Conservation (phyloP, 2,329 filamentous ascomycete species). For the Macrophomina tecta region DNA sequence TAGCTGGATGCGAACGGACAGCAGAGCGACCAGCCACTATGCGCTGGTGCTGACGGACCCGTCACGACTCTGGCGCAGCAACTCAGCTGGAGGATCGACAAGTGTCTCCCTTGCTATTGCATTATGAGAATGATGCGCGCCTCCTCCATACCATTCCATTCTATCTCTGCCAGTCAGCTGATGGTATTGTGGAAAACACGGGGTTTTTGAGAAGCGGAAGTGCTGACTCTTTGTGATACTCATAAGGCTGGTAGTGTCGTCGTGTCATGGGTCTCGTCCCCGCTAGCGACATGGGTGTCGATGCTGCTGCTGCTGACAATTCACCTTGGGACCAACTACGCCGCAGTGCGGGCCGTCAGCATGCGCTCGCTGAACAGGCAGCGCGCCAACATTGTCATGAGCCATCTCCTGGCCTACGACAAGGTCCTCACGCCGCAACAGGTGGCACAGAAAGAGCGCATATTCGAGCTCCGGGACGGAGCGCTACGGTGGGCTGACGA, state of each 20-base stretch:
- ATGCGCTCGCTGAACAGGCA: conserved; percentile 88
- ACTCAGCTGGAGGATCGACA: neutral
- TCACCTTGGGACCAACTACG: conserved; percentile 85
- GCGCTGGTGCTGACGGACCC: neutral
- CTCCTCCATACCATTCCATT: neutral
- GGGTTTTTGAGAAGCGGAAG: conserved; percentile 18
- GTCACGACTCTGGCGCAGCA: conserved; percentile 1
- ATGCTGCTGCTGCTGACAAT: conserved; percentile 74
- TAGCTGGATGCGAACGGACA: neutral
- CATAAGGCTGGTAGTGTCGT: conserved; percentile 74
- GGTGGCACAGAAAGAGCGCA: conserved; percentile 64
- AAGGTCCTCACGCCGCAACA: conserved; percentile 67
- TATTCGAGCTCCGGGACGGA: conserved; percentile 65
- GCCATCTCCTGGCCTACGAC: conserved; percentile 54
- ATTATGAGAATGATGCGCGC: neutral
- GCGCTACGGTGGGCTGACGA: conserved; percentile 64
- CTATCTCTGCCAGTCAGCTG: conserved; percentile 21
- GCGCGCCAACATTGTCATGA: conserved; percentile 78
- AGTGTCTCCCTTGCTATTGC: conserved; percentile 17
- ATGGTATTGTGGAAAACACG: conserved; percentile 18
- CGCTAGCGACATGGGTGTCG: conserved; percentile 73
- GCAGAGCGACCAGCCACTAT: neutral
- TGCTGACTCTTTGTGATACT: conserved; percentile 20
- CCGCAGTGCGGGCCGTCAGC: conserved; percentile 80
- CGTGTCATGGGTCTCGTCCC: conserved; percentile 75